Evolutionary conservation across 2,329 filamentous ascomycete species (phyloP), one percentile per base, ranked within the genome.

Genomic region (Sclerotinia trifoliorum): DNA sequence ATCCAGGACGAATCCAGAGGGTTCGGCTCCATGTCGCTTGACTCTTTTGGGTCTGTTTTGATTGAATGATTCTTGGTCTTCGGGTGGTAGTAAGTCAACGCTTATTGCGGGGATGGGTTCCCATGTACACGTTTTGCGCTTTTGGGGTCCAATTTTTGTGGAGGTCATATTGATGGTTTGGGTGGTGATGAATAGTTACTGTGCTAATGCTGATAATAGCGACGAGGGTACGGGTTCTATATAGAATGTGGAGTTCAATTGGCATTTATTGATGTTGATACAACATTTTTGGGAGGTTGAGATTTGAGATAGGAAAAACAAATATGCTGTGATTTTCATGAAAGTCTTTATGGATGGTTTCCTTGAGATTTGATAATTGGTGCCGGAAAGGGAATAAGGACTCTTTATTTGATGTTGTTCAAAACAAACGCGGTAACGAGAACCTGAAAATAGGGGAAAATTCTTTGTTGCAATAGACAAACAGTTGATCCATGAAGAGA

Each of bases 331-430:
- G 29, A n/a, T 61, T 10, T n/a, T 42, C 13, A 42, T 42, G 11
- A 5, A 32, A 26, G 26, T 48, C 42, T 48, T 60, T 32, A 35
- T 61, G 19, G 10, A n/a, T 17, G 15, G 1, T 32, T 61, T 61
- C 44, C 32, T 61, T 10, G 11, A n/a, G 26, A 10, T 10, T 5
- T 48, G 5, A 35, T 32, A 13, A 17, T 2, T 48, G 2, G 17
- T 46, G 58, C 58, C 58, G 58, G 58, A 61, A 61, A n/a, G n/a
- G 58, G 58, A 48, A 49, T 61, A 48, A 13, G 21, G 29, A 6
- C 19, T 49, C 58, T 49, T 61, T 24, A 35, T 61, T 35, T 46
- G 7, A 48, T 48, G 2, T n/a, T 32, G 4, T n/a, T 21, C 44
- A 8, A 48, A 32, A n/a, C 26, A n/a, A 24, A 32, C n/a, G 11